Evolutionary conservation across 129 eudicot genomes (phyloP).

Genomic region (Helianthus tuberosus): DNA sequence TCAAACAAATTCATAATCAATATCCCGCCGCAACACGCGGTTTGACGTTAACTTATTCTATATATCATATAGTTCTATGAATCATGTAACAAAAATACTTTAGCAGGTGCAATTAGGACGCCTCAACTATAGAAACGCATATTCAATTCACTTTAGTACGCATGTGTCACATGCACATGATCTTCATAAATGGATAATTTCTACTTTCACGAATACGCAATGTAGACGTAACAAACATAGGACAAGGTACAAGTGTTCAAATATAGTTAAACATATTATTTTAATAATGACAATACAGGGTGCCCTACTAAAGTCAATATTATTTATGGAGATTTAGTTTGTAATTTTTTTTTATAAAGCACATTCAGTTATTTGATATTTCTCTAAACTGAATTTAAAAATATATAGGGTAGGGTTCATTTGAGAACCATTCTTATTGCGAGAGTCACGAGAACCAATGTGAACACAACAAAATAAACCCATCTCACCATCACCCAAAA

Average conservation of each 20-base stretch:
- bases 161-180: conserved; percentile 15
- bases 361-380: no score
- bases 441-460: no score
- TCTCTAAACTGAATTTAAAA: no score
- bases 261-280: neutral
- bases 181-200: conserved; percentile 13
- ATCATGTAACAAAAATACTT: neutral
- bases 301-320: neutral
- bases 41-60: no score
- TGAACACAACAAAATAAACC: no score
- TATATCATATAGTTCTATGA: no score
- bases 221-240: conserved; percentile 8
- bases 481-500: no score
- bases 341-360: no score
- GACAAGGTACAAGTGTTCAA: conserved; percentile 6
- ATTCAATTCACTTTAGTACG: neutral
- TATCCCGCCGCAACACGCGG: no score
- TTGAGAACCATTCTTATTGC: no score
- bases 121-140: neutral
- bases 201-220: conserved; percentile 10
- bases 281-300: neutral
- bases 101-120: neutral
- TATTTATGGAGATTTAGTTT: neutral
- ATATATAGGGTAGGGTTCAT: no score
- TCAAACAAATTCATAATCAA: no score